Percentiles rank a stretch among this genome's conserved stretches.
These are phyloP conservation scores for Fusarium sp. DNA, from an alignment of 2,329 filamentous ascomycete species.

Conservation along the genomic window DNA sequence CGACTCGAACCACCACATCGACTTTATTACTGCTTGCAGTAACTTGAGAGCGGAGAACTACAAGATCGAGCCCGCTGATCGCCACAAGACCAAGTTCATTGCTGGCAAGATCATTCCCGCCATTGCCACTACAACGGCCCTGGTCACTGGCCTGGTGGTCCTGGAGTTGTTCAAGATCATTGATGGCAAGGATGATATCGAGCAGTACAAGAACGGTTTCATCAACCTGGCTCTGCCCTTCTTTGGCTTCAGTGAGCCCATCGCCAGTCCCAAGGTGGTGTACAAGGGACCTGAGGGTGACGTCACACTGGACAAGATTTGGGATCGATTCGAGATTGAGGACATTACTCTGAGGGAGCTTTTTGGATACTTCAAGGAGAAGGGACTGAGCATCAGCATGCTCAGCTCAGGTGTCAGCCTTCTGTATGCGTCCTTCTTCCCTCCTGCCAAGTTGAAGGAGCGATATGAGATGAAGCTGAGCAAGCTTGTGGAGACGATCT, in stretches of 20 bases:
- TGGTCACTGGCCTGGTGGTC: slow-evolving; percentile 93
- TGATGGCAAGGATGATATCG: slow-evolving; percentile 94
- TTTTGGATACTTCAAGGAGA: slow-evolving; percentile 81
- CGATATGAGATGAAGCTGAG: slow-evolving; percentile 86
- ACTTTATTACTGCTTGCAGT: slow-evolving; percentile 97
- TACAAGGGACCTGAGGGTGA: slow-evolving; percentile 85
- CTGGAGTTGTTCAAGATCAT: slow-evolving; percentile 97
- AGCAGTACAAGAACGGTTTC: slow-evolving; percentile 99
- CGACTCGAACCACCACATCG: slow-evolving; percentile 97
- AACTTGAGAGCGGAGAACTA: slow-evolving; percentile 98
- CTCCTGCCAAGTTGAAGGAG: slow-evolving; percentile 82
- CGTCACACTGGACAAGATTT: slow-evolving; percentile 92
- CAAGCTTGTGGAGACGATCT: slow-evolving; percentile 87
- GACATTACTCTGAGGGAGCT: slow-evolving; percentile 89
- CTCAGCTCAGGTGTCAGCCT: slow-evolving; percentile 97
- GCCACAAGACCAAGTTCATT: slow-evolving; percentile 99
- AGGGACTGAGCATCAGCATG: slow-evolving; percentile 89
- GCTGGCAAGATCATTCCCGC: slow-evolving; percentile 99
- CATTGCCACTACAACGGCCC: slow-evolving; percentile 95
- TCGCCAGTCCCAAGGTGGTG: slow-evolving; percentile 90
- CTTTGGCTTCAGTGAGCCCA: slow-evolving; percentile 98
- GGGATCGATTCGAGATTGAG: slow-evolving; percentile 94
- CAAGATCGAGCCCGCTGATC: slow-evolving; percentile 91
- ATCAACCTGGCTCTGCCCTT: slow-evolving; percentile 96
- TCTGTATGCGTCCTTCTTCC: slow-evolving; percentile 94